Evolutionary conservation across 2,329 filamentous ascomycete species (phyloP).

Genomic region (Emergomyces orientalis): DNA sequence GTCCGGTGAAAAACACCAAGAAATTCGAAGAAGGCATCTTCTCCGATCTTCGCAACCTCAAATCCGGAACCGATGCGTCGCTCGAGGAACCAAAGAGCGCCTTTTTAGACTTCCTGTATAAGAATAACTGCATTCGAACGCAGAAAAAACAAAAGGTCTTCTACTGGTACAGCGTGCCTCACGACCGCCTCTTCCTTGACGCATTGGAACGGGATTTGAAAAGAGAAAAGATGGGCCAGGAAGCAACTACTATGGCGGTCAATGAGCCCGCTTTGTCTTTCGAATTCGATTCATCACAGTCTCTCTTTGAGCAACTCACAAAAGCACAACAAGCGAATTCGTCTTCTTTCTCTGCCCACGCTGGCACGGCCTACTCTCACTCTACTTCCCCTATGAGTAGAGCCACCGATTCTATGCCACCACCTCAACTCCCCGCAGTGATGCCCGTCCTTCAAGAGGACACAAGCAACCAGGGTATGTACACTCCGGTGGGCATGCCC

Average conservation of each 20-base stretch:
- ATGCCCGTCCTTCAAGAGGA: conserved; percentile 54
- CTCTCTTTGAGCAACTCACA: conserved; percentile 96
- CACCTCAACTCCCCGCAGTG: conserved; percentile 62
- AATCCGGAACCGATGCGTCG: conserved; percentile 95
- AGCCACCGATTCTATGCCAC: conserved; percentile 80
- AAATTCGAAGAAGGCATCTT: conserved; percentile 99
- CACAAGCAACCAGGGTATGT: conserved; percentile 57
- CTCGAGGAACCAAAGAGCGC: conserved; percentile 97
- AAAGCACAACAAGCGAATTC: conserved; percentile 98
- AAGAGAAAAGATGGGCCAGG: conserved; percentile 98
- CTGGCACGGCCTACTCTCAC: conserved; percentile 62
- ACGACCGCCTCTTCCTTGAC: conserved; percentile 94
- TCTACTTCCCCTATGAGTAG: conserved; percentile 82
- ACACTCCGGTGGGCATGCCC: conserved; percentile 61
- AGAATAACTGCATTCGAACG: conserved; percentile 99
- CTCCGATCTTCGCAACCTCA: conserved; percentile 94
- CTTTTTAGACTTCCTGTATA: conserved; percentile 98
- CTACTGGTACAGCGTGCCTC: conserved; percentile 99
- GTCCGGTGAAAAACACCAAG: conserved; percentile 98
- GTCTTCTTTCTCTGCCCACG: conserved; percentile 82
- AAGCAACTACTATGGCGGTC: conserved; percentile 91
- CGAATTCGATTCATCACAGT: conserved; percentile 98
- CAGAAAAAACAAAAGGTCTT: conserved; percentile 99
- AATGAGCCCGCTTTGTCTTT: conserved; percentile 96
- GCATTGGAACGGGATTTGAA: conserved; percentile 95